phyloP scores from a whole-genome alignment of 441 rosid genomes.

The Aquilaria agallochum region DNA sequence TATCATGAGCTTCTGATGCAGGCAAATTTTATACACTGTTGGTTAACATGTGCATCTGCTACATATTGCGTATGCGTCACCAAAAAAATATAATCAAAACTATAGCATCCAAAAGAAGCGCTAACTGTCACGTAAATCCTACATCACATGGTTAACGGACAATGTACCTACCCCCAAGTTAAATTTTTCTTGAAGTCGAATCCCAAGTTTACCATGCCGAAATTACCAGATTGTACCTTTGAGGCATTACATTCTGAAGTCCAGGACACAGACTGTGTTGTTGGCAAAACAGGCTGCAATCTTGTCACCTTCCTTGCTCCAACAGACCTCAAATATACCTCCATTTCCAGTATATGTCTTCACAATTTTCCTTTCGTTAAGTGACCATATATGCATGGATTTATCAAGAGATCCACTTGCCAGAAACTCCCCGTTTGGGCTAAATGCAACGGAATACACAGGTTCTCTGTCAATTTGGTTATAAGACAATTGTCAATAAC shows the following conservation, averaged over 20 bases:
- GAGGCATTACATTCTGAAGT: conserved; percentile 75
- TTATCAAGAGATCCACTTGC: conserved; percentile 95
- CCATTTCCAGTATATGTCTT: conserved; percentile 89
- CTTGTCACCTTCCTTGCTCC: conserved; percentile 97
- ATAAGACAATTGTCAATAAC: conserved; percentile 4
- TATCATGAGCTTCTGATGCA: too few relatives aligned
- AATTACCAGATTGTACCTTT: background rate
- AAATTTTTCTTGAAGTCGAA: too few relatives aligned
- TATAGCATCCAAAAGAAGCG: too few relatives aligned
- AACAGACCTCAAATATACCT: conserved; percentile 95
- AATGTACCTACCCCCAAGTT: too few relatives aligned
- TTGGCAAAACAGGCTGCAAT: conserved; percentile 93
- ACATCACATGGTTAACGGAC: too few relatives aligned
- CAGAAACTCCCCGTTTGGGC: conserved; percentile 94
- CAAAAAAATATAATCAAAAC: too few relatives aligned
- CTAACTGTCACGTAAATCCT: too few relatives aligned
- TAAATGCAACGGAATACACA: conserved; percentile 95
- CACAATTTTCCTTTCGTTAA: conserved; percentile 83
- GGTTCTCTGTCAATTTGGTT: conserved; percentile 60
- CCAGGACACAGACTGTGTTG: conserved; percentile 83
- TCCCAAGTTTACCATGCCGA: too few relatives aligned
- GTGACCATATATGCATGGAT: conserved; percentile 90
- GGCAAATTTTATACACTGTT: too few relatives aligned
- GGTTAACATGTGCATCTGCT: too few relatives aligned
- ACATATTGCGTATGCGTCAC: too few relatives aligned